phyloP scores from a whole-genome alignment of 305 asterid genomes.

The Rubia occidens region DNA sequence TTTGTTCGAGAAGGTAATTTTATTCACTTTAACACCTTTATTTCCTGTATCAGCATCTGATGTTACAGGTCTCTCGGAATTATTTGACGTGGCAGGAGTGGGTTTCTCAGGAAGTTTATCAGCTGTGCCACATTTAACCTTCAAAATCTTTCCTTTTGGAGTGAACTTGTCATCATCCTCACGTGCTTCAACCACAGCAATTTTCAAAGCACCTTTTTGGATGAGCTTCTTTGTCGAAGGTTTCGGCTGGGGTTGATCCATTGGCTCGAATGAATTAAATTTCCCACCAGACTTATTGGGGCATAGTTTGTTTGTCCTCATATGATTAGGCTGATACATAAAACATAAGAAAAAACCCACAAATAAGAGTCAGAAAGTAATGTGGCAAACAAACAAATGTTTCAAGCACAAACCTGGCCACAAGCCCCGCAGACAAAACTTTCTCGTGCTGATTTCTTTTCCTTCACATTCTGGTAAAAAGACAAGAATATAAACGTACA shows the following conservation, averaged over 20 bases:
- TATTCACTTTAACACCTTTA: constrained; percentile 58
- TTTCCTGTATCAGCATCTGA: constrained; percentile 65
- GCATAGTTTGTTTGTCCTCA: constrained; percentile 97
- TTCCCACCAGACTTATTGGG: constrained; percentile 58
- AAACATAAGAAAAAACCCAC: background rate
- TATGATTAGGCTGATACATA: constrained; percentile 75
- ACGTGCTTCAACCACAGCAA: constrained; percentile 43
- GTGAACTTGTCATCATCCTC: constrained; percentile 63
- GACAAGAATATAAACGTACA: constrained; percentile 12
- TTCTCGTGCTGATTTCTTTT: constrained; percentile 92
- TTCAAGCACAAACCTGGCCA: constrained; percentile 63
- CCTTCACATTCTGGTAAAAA: constrained; percentile 61
- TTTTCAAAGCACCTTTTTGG: constrained; percentile 47
- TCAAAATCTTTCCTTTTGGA: constrained; percentile 71
- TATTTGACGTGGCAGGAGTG: constrained; percentile 64
- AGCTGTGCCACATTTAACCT: constrained; percentile 72
- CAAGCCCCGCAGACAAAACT: constrained; percentile 98
- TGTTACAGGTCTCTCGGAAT: constrained; percentile 55
- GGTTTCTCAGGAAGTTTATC: constrained; percentile 65
- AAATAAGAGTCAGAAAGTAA: background rate
- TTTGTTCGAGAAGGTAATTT: constrained; percentile 71
- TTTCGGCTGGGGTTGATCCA: constrained; percentile 54
- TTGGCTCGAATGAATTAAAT: constrained; percentile 42
- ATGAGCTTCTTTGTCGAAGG: constrained; percentile 44
- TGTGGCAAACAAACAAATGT: constrained; percentile 10